phyloP scores from a whole-genome alignment of 1,139 yeast genomes.

The Protomyces macrosporus region DNA sequence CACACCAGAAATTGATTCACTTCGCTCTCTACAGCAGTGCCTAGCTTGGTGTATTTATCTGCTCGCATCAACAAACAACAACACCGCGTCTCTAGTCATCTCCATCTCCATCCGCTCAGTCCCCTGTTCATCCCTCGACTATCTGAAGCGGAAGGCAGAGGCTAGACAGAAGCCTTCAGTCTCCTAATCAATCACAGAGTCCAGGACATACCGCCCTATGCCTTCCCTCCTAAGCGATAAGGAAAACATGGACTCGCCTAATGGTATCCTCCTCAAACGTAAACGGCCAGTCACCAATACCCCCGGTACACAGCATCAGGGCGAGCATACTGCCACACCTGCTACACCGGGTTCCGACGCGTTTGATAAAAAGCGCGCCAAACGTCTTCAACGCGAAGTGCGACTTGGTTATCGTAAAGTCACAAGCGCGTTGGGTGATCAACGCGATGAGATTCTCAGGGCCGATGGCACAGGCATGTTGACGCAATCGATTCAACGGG shows the following conservation, averaged over 20 bases:
- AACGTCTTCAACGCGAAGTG: background rate
- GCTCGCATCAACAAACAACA: too few species aligned
- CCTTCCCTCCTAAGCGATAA: background rate
- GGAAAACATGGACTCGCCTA: background rate
- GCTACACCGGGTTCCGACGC: background rate
- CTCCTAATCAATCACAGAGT: too few species aligned
- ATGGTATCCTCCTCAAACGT: background rate
- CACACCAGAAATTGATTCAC: too few species aligned
- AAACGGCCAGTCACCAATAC: background rate
- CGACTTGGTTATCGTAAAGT: conserved; percentile 1
- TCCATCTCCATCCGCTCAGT: too few species aligned
- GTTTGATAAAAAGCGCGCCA: background rate
- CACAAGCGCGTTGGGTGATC: conserved; percentile 5
- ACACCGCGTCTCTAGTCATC: too few species aligned
- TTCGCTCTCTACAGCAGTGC: too few species aligned
- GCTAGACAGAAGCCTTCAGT: too few species aligned
- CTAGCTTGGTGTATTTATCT: too few species aligned
- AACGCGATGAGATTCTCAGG: conserved; percentile 11
- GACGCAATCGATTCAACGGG: conserved; percentile 6
- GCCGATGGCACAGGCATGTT: background rate
- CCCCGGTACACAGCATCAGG: background rate
- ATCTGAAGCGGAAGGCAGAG: too few species aligned
- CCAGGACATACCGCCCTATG: too few species aligned
- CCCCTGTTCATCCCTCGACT: too few species aligned
- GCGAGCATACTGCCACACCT: background rate